Base-by-base conservation (phyloP, 2,329 filamentous ascomycete genomes). In the Torrubiellomyces zombiae region DNA sequence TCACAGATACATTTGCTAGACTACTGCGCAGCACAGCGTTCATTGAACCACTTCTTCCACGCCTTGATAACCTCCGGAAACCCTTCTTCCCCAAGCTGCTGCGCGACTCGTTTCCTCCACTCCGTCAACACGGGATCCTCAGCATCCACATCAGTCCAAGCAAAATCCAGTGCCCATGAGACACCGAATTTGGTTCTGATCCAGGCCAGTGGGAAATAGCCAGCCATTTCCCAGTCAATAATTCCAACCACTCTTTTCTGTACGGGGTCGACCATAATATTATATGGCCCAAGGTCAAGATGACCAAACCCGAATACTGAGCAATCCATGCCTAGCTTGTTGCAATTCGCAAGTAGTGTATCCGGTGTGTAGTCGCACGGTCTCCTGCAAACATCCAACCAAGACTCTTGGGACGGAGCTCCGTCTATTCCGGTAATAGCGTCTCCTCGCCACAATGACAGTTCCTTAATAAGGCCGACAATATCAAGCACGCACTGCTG, bases 401-500 rank as follows among this genome's bases (percentile, higher is more conserved):
- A 31, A 12, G 13, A 25, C 16, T 35, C 31, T 9, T 24, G 20
- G 7, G 33, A 26, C 9, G 28, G 24, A 16, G 13, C 13, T 14
- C 36, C 29, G 11, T 36, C 31, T 13, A 38, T 28, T 3, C 35
- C 32, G 20, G 14, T 14, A 20, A 38, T 31, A 12, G 9, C 17
- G 16, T 11, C 31, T 11, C n/a, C 27, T n/a, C n/a, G n/a, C 12
- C 26, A 18, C 21, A 20, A 20, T 7, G 31, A 25, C 23, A 36
- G 11, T 23, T 28, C 13, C 8, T 31, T 23, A 21, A 28, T 36
- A 14, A 33, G 20, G 20, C 33, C 18, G 9, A 34, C 37, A 5
- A 40, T 29, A 11, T 29, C 25, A 7, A 19, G 16, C 4, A 40
- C 30, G 19, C 40, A 47, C 21, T 38, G 21, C 16, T 27, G n/a